Conservation (phyloP, 768 basidiomycete genomes). For the Serendipita sp. region DNA sequence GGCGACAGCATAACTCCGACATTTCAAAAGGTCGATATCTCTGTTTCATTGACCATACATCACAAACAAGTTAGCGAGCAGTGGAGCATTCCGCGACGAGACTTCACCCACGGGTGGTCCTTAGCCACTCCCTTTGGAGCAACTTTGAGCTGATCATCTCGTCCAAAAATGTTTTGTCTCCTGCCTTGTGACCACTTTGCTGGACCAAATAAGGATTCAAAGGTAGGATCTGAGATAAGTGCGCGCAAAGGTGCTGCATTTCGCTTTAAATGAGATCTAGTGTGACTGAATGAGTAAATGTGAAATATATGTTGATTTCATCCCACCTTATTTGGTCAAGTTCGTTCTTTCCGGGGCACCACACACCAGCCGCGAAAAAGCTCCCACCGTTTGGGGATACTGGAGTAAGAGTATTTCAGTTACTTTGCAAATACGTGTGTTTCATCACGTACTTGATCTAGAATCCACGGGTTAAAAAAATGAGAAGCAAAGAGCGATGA, state of each 20-base stretch:
- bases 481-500: not conserved
- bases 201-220: conserved; percentile 66
- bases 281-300: not conserved
- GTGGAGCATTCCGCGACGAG: not conserved
- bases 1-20: conserved; percentile 57
- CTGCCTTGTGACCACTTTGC: conserved; percentile 42
- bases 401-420: conserved; percentile 3
- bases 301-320: not conserved
- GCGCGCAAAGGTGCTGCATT: conserved; percentile 45
- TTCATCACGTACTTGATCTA: conserved; percentile 14
- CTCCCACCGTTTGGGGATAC: conserved; percentile 37
- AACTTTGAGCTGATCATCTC: conserved; percentile 74
- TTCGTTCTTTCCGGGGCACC: conserved; percentile 68
- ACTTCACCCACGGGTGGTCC: conserved; percentile 43
- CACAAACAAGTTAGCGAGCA: not conserved
- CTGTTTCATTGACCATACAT: conserved; percentile 20
- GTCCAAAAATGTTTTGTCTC: conserved; percentile 67
- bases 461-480: not conserved
- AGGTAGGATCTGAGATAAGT: conserved; percentile 49
- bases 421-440: not conserved
- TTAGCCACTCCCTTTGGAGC: conserved; percentile 85
- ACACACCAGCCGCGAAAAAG: conserved; percentile 61
- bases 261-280: conserved; percentile 45
- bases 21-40: conserved; percentile 85
- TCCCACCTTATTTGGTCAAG: conserved; percentile 54